Evolutionary conservation across 495 filamentous ascomycete species (phyloP).

Genomic region (Aspergillus haitiensis): DNA sequence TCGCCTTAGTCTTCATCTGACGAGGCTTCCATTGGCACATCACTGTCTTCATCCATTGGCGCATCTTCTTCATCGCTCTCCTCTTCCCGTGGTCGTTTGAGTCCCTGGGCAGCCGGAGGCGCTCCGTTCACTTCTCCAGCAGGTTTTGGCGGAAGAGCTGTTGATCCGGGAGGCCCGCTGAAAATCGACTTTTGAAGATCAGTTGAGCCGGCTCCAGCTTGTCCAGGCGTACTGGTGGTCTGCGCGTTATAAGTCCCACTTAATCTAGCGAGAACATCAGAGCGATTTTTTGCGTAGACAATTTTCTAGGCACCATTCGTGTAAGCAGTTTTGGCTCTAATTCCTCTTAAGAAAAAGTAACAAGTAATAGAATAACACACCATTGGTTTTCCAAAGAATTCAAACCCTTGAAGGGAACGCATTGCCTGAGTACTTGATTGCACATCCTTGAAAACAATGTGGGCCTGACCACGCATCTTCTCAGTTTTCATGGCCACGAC

Average conservation of each 20-base stretch:
- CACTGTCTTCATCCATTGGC: slow-evolving; percentile 70
- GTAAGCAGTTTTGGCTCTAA: slow-evolving; percentile 11
- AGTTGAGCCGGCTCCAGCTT: slow-evolving; percentile 58
- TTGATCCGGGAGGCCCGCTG: slow-evolving; percentile 58
- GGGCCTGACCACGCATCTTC: slow-evolving; percentile 94
- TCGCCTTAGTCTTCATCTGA: slow-evolving; percentile 51
- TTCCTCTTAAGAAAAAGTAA: neutral
- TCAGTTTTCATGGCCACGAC: slow-evolving; percentile 84
- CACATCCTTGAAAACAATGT: slow-evolving; percentile 85
- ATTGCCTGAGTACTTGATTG: slow-evolving; percentile 87
- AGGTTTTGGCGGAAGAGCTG: slow-evolving; percentile 43
- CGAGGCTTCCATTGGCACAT: slow-evolving; percentile 56
- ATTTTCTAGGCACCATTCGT: slow-evolving; percentile 62
- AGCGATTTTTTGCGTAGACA: slow-evolving; percentile 82
- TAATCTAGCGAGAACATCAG: slow-evolving; percentile 80
- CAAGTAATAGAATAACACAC: slow-evolving; percentile 48
- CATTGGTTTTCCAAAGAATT: slow-evolving; percentile 85
- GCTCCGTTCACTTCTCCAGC: slow-evolving; percentile 37
- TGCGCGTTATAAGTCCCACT: slow-evolving; percentile 83
- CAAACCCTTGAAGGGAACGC: slow-evolving; percentile 79
- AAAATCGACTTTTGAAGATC: slow-evolving; percentile 84
- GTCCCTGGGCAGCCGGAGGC: slow-evolving; percentile 27
- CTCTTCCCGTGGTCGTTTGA: slow-evolving; percentile 71
- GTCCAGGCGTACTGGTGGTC: slow-evolving; percentile 43
- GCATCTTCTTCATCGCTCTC: slow-evolving; percentile 68